Percentiles rank a stretch among this genome's conserved stretches.
Evolutionary conservation across 306 rosid species (phyloP).

Genomic region (Cucumis hystrix): DNA sequence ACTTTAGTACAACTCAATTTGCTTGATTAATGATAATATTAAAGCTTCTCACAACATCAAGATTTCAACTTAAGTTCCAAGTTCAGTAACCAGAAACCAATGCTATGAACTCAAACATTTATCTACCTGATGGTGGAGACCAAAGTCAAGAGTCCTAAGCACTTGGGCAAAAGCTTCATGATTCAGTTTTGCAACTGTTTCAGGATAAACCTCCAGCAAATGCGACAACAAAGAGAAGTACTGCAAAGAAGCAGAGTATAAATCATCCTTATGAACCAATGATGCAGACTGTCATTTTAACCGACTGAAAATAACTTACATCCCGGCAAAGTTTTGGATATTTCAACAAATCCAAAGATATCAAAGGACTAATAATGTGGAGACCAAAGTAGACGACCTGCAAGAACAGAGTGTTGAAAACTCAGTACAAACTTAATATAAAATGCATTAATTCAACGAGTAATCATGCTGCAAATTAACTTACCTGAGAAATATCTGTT

Average conservation of each 20-base stretch:
- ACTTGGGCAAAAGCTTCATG: constrained; percentile 60
- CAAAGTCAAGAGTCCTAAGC: constrained; percentile 82
- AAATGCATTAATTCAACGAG: neutral
- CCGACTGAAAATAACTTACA: constrained; percentile 39
- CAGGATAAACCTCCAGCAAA: constrained; percentile 90
- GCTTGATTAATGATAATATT: neutral
- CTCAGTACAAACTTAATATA: neutral
- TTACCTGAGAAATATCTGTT: constrained; percentile 88
- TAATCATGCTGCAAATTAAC: constrained; percentile 4
- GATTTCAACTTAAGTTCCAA: neutral
- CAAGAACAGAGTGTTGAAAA: constrained; percentile 20
- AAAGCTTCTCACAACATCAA: neutral
- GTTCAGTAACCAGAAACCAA: neutral
- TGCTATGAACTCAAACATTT: neutral
- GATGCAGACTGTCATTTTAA: neutral
- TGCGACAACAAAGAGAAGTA: constrained; percentile 83
- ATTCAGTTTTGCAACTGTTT: constrained; percentile 72
- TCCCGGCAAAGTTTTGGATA: constrained; percentile 88
- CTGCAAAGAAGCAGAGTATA: constrained; percentile 32
- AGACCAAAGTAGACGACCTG: constrained; percentile 98
- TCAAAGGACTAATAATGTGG: constrained; percentile 71
- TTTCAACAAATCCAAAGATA: constrained; percentile 81
- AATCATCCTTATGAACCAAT: constrained; percentile 19
- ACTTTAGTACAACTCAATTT: neutral
- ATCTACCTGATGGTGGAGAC: constrained; percentile 80